Conservation (phyloP, 805 yeast genomes). For the Metschnikowia peoriensis region DNA sequence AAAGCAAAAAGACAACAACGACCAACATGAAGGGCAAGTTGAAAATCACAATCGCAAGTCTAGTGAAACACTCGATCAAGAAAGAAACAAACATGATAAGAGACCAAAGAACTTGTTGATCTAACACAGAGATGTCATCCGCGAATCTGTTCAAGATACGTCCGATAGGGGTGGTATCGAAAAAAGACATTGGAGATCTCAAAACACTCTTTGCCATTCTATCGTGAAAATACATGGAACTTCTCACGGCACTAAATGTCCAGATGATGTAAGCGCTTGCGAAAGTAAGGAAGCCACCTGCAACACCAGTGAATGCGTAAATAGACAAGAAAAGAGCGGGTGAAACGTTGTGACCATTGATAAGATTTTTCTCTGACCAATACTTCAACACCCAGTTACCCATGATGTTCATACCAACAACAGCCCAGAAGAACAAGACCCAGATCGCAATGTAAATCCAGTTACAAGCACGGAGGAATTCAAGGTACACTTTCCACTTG, state of each 20-base stretch:
- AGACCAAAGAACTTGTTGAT: conserved; percentile 33
- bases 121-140: conserved; percentile 35
- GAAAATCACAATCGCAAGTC: conserved; percentile 30
- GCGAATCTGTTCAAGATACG: conserved; percentile 39
- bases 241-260: conserved; percentile 30
- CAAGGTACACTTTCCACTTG: conserved; percentile 27
- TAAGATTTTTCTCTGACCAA: conserved; percentile 36
- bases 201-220: conserved; percentile 34
- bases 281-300: conserved; percentile 27
- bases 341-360: conserved; percentile 24
- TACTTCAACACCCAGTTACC: conserved; percentile 31
- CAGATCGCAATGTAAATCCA: conserved; percentile 22
- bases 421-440: conserved; percentile 22
- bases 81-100: conserved; percentile 25
- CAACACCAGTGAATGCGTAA: conserved; percentile 29
- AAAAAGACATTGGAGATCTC: conserved; percentile 42
- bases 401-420: conserved; percentile 22
- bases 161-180: conserved; percentile 43
- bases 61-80: conserved; percentile 24
- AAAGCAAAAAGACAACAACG: conserved; percentile 24
- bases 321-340: conserved; percentile 25
- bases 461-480: conserved; percentile 34
- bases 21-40: conserved; percentile 34
- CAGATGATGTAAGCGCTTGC: conserved; percentile 30
- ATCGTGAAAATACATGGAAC: conserved; percentile 35